A percentile compares a stretch with the other conserved stretches of the same genome.
These are phyloP conservation scores for Verbascum thapsus DNA, from an alignment of 257 asterid genomes.

Conservation along the genomic window DNA sequence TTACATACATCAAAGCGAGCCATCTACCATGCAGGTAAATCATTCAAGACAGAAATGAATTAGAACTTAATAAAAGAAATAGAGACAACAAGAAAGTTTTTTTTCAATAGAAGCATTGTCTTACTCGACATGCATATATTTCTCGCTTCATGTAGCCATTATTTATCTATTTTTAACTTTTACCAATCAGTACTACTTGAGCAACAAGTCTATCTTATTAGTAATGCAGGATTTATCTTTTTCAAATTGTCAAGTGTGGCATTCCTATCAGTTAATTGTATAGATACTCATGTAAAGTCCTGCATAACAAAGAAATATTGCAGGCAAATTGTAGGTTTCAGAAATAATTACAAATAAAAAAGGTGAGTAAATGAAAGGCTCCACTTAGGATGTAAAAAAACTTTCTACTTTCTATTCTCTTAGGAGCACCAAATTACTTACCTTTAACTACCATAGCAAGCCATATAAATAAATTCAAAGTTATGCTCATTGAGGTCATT, in stretches of 20 bases:
- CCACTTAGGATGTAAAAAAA: background rate
- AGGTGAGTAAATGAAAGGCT: background rate
- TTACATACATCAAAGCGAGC: too few species aligned
- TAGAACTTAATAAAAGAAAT: too few species aligned
- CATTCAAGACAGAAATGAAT: too few species aligned
- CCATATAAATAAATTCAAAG: background rate
- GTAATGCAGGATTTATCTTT: background rate
- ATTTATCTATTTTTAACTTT: background rate
- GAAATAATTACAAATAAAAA: background rate
- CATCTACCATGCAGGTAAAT: too few species aligned
- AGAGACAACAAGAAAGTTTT: too few species aligned
- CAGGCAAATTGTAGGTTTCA: constrained; percentile 5
- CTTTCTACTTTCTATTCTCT: background rate
- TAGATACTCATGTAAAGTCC: background rate
- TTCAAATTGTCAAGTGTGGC: background rate
- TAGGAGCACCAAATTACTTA: background rate
- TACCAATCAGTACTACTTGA: background rate
- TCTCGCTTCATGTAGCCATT: background rate
- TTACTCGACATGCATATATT: background rate
- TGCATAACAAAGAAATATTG: background rate
- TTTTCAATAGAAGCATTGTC: too few species aligned
- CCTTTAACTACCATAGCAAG: background rate
- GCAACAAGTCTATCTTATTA: background rate
- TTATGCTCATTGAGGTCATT: constrained; percentile 18
- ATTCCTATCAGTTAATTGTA: background rate